Conservation (phyloP, 331 rosid species). For the Stylosanthes scabra region DNA sequence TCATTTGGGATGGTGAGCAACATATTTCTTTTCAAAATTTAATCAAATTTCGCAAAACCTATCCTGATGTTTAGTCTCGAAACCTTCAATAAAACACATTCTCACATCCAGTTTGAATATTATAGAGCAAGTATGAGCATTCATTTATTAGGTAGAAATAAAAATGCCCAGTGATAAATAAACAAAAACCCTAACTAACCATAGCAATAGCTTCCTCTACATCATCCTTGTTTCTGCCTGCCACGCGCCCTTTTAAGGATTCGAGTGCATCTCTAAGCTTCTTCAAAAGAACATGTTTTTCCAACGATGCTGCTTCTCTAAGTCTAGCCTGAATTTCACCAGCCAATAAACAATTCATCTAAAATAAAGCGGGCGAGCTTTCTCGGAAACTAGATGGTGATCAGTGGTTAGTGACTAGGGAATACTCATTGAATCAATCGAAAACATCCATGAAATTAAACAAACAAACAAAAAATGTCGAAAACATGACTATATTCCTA, state of each 20-base stretch:
- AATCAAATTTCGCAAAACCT: neutral
- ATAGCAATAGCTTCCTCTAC: conserved; percentile 96
- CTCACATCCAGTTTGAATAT: neutral
- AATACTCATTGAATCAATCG: neutral
- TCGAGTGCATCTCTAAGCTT: conserved; percentile 97
- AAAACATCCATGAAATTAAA: neutral
- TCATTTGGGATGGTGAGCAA: neutral
- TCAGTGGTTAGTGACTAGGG: neutral
- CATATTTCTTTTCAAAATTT: conserved; percentile 1
- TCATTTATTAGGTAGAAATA: conserved; percentile 21
- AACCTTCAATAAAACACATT: neutral
- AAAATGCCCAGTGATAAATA: neutral
- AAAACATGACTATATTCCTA: neutral
- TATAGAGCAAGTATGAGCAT: neutral
- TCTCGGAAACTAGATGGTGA: conserved; percentile 33
- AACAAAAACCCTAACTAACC: conserved; percentile 53
- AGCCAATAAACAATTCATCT: conserved; percentile 33
- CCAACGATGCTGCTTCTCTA: conserved; percentile 92
- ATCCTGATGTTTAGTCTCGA: conserved; percentile 16
- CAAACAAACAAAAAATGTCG: neutral
- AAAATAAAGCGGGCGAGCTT: conserved; percentile 21
- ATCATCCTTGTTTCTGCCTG: conserved; percentile 94
- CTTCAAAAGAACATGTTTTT: conserved; percentile 93
- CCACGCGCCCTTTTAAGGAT: conserved; percentile 91
- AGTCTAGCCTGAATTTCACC: conserved; percentile 83